Evolutionary conservation across 768 basidiomycete species (phyloP), one percentile per base, ranked within the genome.

Genomic region (Suillus subalutaceus): DNA sequence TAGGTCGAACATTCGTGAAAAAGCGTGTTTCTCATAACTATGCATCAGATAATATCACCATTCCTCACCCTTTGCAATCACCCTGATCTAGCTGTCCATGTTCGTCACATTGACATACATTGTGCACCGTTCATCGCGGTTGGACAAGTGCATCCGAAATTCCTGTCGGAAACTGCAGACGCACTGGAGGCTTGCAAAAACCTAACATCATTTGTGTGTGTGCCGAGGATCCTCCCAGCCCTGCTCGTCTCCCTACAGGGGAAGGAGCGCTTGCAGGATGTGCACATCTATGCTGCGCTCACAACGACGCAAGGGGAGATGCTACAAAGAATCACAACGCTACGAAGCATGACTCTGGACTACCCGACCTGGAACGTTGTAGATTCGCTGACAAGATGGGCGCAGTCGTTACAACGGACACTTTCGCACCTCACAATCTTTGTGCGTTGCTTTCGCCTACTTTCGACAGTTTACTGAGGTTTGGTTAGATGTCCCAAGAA

Each of bases 351-450:
- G 18, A 77, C 82, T 6, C 75, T 93, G 35, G 86, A 91, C 60
- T 80, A 75, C 61, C 85, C 87, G n/a, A 86, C 86, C 4, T 88
- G 88, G 87, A 85, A 83, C 68, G 75, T 89, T 26, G 77, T 90
- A 62, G 84, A 90, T 71, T 69, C 79, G 8, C 72, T 93, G 23
- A 88, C 91, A 12, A 73, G 68, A 26, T 93, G 92, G 91, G 74
- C 81, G 3, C 70, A 71, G 8, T 71, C 72, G 35, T 72, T 89
- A 58, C 75, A 76, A 53, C 73, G 68, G 32, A 85, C 84, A 1
- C 76, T 91, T 69, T 82, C 80, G 2, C 82, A 77, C 38, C 77
- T 93, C 68, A 86, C 86, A 1, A 74, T 93, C 53, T 86, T 79
- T 70, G 91, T 92, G 71, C 64, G 90, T 80, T 32, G 15, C 32